These are phyloP conservation scores for Cylindrodendrum hubeiense DNA, from an alignment of 2,329 filamentous ascomycete genomes.

Conservation along the genomic window DNA sequence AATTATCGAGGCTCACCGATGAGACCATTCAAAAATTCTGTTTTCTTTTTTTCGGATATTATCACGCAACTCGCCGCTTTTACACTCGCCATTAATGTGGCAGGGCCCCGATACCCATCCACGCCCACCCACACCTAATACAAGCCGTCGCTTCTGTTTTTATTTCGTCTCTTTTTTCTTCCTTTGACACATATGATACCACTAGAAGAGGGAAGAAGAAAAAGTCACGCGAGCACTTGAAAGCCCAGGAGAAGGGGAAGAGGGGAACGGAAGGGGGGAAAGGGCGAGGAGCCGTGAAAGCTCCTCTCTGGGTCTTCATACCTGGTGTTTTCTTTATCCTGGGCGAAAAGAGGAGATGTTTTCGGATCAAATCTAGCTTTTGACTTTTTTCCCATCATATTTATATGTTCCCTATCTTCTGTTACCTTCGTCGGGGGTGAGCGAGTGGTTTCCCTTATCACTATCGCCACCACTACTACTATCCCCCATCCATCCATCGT, in stretches of 20 bases:
- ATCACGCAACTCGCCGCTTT: conserved; percentile 28
- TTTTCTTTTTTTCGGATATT: conserved; percentile 29
- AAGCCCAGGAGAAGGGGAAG: conserved; percentile 29
- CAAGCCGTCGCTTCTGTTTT: conserved; percentile 40
- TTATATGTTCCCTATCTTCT: conserved; percentile 17
- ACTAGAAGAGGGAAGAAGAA: conserved; percentile 45
- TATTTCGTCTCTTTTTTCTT: conserved; percentile 34
- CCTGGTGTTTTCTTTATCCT: conserved; percentile 26
- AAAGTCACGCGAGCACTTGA: conserved; percentile 38
- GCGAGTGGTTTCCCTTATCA: conserved; percentile 2
- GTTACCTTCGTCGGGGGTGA: conserved; percentile 20
- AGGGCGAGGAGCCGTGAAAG: conserved; percentile 22
- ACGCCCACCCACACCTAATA: conserved; percentile 41
- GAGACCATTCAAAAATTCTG: conserved; percentile 17
- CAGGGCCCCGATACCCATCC: conserved; percentile 22
- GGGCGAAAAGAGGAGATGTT: conserved; percentile 32
- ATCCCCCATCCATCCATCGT: conserved; percentile 8
- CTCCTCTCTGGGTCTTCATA: conserved; percentile 3
- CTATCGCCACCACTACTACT: conserved; percentile 10
- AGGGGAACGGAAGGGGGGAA: conserved; percentile 14
- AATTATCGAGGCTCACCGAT: conserved; percentile 9
- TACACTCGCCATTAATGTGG: conserved; percentile 31
- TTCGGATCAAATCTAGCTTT: conserved; percentile 19
- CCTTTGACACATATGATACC: conserved; percentile 47
- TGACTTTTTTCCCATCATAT: conserved; percentile 20